These are phyloP conservation scores for Eragrostis curvula DNA, from an alignment of 176 grass and related monocot species.

Conservation along the genomic window DNA sequence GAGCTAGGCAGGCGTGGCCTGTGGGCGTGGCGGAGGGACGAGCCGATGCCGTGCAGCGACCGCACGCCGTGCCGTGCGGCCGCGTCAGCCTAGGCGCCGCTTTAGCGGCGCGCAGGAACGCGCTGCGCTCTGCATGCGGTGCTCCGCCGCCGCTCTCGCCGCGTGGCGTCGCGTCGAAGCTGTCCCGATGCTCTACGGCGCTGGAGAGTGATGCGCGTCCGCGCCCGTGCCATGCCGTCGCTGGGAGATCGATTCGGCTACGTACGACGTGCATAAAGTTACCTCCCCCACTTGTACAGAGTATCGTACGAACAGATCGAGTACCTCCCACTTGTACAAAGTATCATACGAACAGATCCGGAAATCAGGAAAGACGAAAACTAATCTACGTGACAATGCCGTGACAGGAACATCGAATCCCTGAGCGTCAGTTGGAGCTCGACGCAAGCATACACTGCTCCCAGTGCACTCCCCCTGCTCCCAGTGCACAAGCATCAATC, in stretches of 20 bases:
- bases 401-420: background rate
- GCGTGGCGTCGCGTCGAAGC: background rate
- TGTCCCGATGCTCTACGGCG: background rate
- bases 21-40: background rate
- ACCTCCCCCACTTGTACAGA: too few species aligned
- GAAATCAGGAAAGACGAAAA: background rate
- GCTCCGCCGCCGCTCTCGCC: too few species aligned
- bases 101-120: too few species aligned
- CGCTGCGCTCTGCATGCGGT: too few species aligned
- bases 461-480: background rate
- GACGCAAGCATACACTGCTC: background rate
- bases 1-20: background rate
- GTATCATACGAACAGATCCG: too few species aligned
- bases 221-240: too few species aligned
- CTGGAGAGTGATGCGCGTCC: too few species aligned
- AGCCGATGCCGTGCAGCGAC: conserved; percentile 11
- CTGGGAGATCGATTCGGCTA: too few species aligned
- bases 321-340: too few species aligned
- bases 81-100: background rate
- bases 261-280: too few species aligned
- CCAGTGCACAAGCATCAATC: background rate
- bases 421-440: background rate
- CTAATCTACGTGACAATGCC: background rate
- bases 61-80: background rate
- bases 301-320: too few species aligned